Percentiles rank a stretch among this genome's conserved stretches.
phyloP scores from a whole-genome alignment of 805 yeast species.

The Candida caryicola region DNA sequence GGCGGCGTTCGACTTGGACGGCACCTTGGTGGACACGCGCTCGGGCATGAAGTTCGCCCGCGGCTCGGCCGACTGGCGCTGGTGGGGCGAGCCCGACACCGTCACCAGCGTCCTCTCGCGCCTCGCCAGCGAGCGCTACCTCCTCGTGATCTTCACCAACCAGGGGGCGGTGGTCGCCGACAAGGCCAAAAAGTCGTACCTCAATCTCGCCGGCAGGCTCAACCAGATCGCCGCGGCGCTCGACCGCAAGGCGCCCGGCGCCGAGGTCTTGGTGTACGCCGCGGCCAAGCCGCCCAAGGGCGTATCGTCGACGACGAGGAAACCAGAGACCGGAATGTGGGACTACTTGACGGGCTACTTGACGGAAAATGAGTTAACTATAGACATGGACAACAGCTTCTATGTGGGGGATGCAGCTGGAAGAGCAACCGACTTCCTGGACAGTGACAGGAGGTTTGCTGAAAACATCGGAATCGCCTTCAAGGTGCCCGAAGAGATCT shows the following conservation, averaged over 20 bases:
- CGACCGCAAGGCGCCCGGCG: slow-evolving; percentile 16
- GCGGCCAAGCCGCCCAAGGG: slow-evolving; percentile 52
- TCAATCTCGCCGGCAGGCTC: slow-evolving; percentile 43
- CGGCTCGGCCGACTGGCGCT: slow-evolving; percentile 70
- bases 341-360: slow-evolving; percentile 45
- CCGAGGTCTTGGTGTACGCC: slow-evolving; percentile 50
- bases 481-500: slow-evolving; percentile 72
- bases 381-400: slow-evolving; percentile 48
- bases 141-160: slow-evolving; percentile 76
- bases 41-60: slow-evolving; percentile 58
- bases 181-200: slow-evolving; percentile 29
- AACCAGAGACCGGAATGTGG: slow-evolving; percentile 84
- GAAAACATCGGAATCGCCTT: slow-evolving; percentile 50
- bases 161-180: slow-evolving; percentile 68
- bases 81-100: slow-evolving; percentile 31
- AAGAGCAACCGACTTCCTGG: slow-evolving; percentile 71
- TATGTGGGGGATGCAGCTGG: slow-evolving; percentile 99
- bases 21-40: slow-evolving; percentile 67
- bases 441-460: slow-evolving; percentile 70
- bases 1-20: slow-evolving; percentile 85
- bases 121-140: slow-evolving; percentile 22
- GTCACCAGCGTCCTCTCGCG: slow-evolving; percentile 22
- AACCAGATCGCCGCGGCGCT: slow-evolving; percentile 30
- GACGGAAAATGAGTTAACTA: slow-evolving; percentile 12
- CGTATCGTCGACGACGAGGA: slow-evolving; percentile 41